Conservation (phyloP, 805 yeast genomes). For the Saturnispora saitoi region DNA sequence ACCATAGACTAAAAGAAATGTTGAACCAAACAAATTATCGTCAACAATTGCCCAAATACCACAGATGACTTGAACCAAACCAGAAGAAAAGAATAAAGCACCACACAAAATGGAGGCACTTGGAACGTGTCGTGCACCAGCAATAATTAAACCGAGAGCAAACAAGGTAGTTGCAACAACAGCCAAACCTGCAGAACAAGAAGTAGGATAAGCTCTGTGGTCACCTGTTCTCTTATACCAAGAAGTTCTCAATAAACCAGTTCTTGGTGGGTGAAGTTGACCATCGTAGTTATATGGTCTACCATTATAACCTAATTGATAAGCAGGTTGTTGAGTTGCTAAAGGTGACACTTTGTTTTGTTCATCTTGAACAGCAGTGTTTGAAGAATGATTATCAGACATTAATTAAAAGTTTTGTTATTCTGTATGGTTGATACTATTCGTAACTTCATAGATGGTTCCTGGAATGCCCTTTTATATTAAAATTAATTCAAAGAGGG, state of each 20-base stretch:
- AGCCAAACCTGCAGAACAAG: conserved; percentile 42
- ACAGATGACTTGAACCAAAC: conserved; percentile 38
- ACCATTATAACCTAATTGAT: conserved; percentile 8
- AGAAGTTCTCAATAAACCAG: conserved; percentile 34
- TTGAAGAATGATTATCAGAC: conserved; percentile 21
- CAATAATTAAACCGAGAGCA: conserved; percentile 35
- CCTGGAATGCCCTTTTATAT: too few species aligned
- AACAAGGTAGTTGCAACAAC: conserved; percentile 40
- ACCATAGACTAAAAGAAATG: conserved; percentile 38
- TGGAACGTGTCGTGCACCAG: conserved; percentile 36
- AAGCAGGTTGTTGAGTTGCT: conserved; percentile 5
- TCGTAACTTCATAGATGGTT: too few species aligned
- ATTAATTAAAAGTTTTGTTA: conserved; percentile 5
- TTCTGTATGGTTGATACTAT: background rate
- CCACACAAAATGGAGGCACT: conserved; percentile 37
- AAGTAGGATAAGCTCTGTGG: conserved; percentile 38
- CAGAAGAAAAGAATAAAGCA: conserved; percentile 39
- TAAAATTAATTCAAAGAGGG: background rate
- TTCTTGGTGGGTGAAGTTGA: conserved; percentile 33
- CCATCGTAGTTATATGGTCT: conserved; percentile 15
- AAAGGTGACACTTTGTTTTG: conserved; percentile 9
- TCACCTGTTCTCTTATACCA: conserved; percentile 34
- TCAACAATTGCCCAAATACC: conserved; percentile 44
- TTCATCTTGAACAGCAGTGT: conserved; percentile 20
- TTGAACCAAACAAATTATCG: conserved; percentile 42